Evolutionary conservation across 352 stramenopile genomes (phyloP), one percentile per base, ranked within the genome.

Genomic region (Phytophthora ohioensis): DNA sequence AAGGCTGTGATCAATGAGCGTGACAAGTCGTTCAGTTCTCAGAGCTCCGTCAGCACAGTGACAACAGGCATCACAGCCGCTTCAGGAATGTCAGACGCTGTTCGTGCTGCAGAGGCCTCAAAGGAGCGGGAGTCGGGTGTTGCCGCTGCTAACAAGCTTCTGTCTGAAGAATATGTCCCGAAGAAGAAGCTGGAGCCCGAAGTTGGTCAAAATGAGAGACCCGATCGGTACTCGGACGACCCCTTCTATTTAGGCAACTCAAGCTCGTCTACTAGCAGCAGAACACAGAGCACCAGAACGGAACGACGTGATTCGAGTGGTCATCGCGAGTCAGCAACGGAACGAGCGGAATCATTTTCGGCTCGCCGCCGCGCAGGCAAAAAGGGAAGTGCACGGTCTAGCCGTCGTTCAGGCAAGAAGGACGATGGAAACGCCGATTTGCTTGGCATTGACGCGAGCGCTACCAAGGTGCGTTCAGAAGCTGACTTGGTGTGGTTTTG

Each of bases 1-100:
- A 94, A 96, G 67, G 76, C 80, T 48, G 88, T 96, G 52, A 95
- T 96, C 53, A 77, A 49, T 13, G 87, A 94, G 42, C 83, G 89
- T 27, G 89, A 96, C 67, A 95, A 94, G 76, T 73, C 78, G 15
- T 93, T 96, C 32, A 81, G 67, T 41, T 87, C 87, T 4, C 81
- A 93, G 64, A 86, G 68, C 39, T 93, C 87, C 10, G 82, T 96
- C 17, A 80, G 81, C 42, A 81, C 57, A 11, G 82, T 92, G n/a
- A 81, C 78, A 17, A 88, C 82, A 6, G 76, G 74, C 15, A 88
- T 88, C 34, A 84, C 84, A 10, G 79, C 79, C 9, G 73, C 82
- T 17, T 87, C 87, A 0, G 88, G 88, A n/a, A 88, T 91, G 71
- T 86, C 83, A 2, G 78, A 90, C 1, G 85, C 77, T 1, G 78